phyloP scores from a whole-genome alignment of 257 asterid genomes.

The Solanum sejunctum region DNA sequence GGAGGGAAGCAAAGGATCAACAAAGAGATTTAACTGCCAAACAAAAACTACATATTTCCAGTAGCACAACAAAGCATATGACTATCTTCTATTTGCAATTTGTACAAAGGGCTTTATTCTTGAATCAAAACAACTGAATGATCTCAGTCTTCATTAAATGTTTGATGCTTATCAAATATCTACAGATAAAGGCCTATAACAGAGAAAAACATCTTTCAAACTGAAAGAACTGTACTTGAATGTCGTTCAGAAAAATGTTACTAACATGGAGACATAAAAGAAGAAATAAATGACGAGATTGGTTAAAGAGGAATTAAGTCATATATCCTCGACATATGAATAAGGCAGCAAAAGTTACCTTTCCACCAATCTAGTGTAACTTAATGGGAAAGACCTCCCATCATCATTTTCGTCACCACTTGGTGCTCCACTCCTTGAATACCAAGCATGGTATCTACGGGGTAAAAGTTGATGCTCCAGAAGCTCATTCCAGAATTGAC shows the following conservation, averaged over 20 bases:
- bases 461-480: conserved; percentile 94
- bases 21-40: neutral
- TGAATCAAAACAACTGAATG: neutral
- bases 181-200: neutral
- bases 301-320: neutral
- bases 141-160: neutral
- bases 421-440: conserved; percentile 65
- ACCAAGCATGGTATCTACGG: conserved; percentile 95
- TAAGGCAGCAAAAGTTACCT: conserved; percentile 34
- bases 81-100: neutral
- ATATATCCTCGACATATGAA: neutral
- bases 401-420: conserved; percentile 86
- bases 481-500: conserved; percentile 96
- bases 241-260: neutral
- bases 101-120: neutral
- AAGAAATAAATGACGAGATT: neutral
- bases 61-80: neutral
- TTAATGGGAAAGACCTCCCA: conserved; percentile 80
- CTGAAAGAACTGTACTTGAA: neutral
- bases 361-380: conserved; percentile 65
- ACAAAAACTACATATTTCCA: neutral
- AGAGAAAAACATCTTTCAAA: neutral
- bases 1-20: neutral
- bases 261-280: neutral
- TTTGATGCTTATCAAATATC: neutral